These are phyloP conservation scores for Dothistroma pini DNA, from an alignment of 2,329 filamentous ascomycete genomes.

Conservation along the genomic window DNA sequence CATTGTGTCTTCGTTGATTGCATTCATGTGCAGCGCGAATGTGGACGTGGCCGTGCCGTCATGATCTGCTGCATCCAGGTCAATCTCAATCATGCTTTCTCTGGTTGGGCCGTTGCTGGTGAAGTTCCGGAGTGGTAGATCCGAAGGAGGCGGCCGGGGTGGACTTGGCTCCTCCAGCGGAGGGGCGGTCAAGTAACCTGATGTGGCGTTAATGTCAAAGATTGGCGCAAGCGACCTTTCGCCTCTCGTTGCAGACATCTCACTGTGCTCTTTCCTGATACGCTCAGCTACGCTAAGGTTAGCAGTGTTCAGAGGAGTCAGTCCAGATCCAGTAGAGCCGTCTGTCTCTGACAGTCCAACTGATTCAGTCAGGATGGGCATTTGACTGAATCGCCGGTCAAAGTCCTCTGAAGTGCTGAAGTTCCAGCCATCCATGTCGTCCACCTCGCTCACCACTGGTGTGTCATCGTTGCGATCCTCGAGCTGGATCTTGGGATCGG, in stretches of 20 bases:
- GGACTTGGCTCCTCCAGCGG: constrained; percentile 22
- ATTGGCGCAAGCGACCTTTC: constrained; percentile 55
- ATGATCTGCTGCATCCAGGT: constrained; percentile 54
- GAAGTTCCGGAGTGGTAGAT: constrained; percentile 51
- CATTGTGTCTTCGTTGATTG: constrained; percentile 23
- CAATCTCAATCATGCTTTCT: constrained; percentile 54
- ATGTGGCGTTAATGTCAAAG: constrained; percentile 51
- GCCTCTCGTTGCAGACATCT: constrained; percentile 56
- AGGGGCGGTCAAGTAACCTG: constrained; percentile 52
- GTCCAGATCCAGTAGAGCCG: constrained; percentile 19
- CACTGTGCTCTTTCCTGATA: constrained; percentile 51
- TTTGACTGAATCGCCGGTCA: constrained; percentile 41
- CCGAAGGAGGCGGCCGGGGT: constrained; percentile 37
- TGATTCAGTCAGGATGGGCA: constrained; percentile 25
- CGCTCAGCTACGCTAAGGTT: constrained; percentile 26
- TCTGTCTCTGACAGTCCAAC: constrained; percentile 19
- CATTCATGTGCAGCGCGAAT: constrained; percentile 41
- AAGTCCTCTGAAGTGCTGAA: constrained; percentile 63
- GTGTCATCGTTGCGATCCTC: constrained; percentile 34
- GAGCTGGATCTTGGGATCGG: constrained; percentile 10
- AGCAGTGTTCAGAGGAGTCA: constrained; percentile 19
- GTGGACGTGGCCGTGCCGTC: constrained; percentile 45
- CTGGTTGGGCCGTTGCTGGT: constrained; percentile 42
- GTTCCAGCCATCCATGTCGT: constrained; percentile 54
- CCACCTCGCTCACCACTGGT: constrained; percentile 37